A percentile compares a stretch with the other conserved stretches of the same genome.
phyloP scores from a whole-genome alignment of 2,329 filamentous ascomycete genomes.

The Zasmidium cellare region DNA sequence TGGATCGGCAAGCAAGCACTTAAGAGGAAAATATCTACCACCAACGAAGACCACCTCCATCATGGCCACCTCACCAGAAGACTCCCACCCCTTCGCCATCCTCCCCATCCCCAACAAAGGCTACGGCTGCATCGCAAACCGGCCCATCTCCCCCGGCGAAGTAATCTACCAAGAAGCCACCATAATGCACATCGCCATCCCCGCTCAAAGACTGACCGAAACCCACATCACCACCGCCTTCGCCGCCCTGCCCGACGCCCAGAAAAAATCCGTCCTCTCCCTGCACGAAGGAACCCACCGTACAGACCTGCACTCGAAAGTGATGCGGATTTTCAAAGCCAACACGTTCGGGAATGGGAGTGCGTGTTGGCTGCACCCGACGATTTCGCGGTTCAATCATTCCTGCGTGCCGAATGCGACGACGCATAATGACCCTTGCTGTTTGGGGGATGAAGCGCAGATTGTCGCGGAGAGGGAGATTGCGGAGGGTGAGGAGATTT shows the following conservation, averaged over 20 bases:
- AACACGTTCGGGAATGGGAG: conserved; percentile 13
- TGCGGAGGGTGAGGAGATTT: conserved; percentile 12
- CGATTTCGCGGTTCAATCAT: conserved; percentile 13
- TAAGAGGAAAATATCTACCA: no score
- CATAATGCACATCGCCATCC: conserved; percentile 9
- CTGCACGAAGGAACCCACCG: conserved; percentile 1
- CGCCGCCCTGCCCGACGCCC: neutral
- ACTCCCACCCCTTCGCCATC: neutral
- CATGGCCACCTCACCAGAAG: neutral
- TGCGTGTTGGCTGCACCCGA: conserved; percentile 13
- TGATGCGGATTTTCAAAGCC: conserved; percentile 13
- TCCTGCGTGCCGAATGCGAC: conserved; percentile 12
- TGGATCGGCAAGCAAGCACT: no score
- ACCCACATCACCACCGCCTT: conserved; percentile 7
- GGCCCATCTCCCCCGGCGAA: conserved; percentile 4
- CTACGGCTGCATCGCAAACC: conserved; percentile 7
- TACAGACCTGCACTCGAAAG: neutral
- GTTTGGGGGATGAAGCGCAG: conserved; percentile 6
- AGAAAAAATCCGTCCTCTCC: conserved; percentile 7
- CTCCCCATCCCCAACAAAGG: conserved; percentile 9
- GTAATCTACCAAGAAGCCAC: conserved; percentile 11
- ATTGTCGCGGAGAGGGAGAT: conserved; percentile 12
- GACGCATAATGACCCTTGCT: conserved; percentile 7
- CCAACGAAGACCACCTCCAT: neutral
- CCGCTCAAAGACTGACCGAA: conserved; percentile 4